A percentile compares a stretch with the other conserved stretches of the same genome.
phyloP scores from a whole-genome alignment of 306 rosid genomes.

The Prunus campanulata region DNA sequence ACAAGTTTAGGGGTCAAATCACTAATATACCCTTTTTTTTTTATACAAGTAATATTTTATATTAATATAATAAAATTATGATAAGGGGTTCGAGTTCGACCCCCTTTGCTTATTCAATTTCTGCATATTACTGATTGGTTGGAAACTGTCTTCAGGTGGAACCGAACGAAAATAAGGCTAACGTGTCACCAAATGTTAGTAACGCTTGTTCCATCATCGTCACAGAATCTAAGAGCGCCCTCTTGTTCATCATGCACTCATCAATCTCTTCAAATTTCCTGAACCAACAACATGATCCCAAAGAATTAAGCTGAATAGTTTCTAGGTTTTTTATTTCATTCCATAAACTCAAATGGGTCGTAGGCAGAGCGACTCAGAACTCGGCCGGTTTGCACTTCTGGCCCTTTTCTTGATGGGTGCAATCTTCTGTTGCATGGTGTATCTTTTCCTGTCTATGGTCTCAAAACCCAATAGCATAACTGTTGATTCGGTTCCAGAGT shows the following conservation, averaged over 20 bases:
- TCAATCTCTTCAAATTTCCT: background rate
- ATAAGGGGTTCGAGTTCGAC: too few species aligned
- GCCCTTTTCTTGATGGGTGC: constrained; percentile 49
- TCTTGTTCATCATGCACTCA: background rate
- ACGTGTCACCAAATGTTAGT: too few species aligned
- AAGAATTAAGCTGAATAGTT: constrained; percentile 2
- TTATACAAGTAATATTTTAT: too few species aligned
- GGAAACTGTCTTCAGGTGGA: too few species aligned
- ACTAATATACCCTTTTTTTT: too few species aligned
- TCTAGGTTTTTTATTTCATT: constrained; percentile 19
- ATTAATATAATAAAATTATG: too few species aligned
- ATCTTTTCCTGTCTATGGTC: constrained; percentile 32
- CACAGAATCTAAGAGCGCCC: too few species aligned
- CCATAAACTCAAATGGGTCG: constrained; percentile 59
- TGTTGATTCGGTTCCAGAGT: constrained; percentile 9
- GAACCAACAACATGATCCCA: background rate
- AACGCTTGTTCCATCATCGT: too few species aligned
- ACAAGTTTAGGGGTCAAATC: too few species aligned
- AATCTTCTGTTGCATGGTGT: constrained; percentile 55
- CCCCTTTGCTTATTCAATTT: accelerated
- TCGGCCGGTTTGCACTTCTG: constrained; percentile 45
- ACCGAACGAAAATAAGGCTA: too few species aligned
- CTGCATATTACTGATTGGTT: too few species aligned
- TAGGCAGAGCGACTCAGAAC: constrained; percentile 50
- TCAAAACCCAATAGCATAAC: constrained; percentile 9